Base-by-base conservation (phyloP, 345 rosid genomes). In the Gossypium anomalum region DNA sequence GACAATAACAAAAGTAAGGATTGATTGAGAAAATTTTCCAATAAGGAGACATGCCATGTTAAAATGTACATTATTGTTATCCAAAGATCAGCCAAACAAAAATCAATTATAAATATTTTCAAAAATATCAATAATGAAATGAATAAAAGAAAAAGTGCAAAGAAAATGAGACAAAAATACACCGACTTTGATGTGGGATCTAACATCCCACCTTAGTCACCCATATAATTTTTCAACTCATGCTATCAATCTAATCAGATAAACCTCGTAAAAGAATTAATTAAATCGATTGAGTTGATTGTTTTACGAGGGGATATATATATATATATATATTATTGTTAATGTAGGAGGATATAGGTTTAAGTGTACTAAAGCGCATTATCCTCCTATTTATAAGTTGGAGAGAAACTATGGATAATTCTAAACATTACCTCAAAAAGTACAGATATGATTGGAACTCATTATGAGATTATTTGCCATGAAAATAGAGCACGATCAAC, bases 331-430 rank as follows among this genome's bases (percentile, higher is more conserved):
- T 0, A 34, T 34, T 4, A 0, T 4, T 34, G 1, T 34, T 0
- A 34, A 34, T 0, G 6, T 0, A 0, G 0, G 0, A 34, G 0
- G 0, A 34, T 34, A 34, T 0, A 0, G 0, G 1, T 29, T 29
- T 29, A 3, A 3, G 34, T 29, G 4, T 29, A 3, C 3, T 29
- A 29, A 29, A 29, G 1, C 0, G 1, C 0, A 29, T 29, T 3
- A 34, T 34, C 6, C 1, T 34, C 1, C 0, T 34, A 34, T 34
- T 34, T 4, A 34, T 34, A 0, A 0, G 6, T 34, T 4, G 1
- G 0, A 0, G 0, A 29, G 0, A 0, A 0, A 34, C 6, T 4
- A 0, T 34, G 0, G 0, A 0, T 27, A 27, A 0, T 3, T 27
- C 0, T 27, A 27, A 27, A 0, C 0, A 27, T 27, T 27, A 0